Conservation (phyloP, 2,329 filamentous ascomycete species). For the Ophiosphaerella narmari region DNA sequence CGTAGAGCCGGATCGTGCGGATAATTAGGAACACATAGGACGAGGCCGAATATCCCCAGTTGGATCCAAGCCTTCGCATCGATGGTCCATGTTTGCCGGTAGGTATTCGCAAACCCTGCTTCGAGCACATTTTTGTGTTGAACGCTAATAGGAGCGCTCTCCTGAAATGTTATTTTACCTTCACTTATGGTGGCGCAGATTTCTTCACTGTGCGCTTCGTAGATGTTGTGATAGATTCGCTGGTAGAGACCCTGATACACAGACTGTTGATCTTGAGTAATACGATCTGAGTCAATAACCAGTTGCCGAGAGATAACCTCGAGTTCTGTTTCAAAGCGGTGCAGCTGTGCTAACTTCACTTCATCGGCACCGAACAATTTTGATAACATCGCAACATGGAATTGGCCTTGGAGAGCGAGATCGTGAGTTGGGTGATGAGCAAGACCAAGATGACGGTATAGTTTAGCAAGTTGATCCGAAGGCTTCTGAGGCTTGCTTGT, state of each 20-base stretch:
- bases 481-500: slow-evolving; percentile 12
- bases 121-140: slow-evolving; percentile 43
- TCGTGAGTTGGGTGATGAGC: slow-evolving; percentile 22
- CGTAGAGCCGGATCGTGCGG: slow-evolving; percentile 78
- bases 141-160: slow-evolving; percentile 14
- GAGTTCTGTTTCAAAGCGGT: slow-evolving; percentile 49
- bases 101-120: slow-evolving; percentile 18
- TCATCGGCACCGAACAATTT: slow-evolving; percentile 37
- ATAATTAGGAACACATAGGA: slow-evolving; percentile 83
- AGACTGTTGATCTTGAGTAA: slow-evolving; percentile 37
- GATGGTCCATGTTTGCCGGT: slow-evolving; percentile 1
- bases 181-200: slow-evolving; percentile 10
- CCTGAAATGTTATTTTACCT: slow-evolving; percentile 9
- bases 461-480: slow-evolving; percentile 25
- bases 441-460: slow-evolving; percentile 32
- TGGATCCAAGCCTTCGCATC: slow-evolving; percentile 69
- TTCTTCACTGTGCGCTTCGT: slow-evolving; percentile 24
- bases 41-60: slow-evolving; percentile 74
- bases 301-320: slow-evolving; percentile 44
- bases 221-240: slow-evolving; percentile 23
- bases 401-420: slow-evolving; percentile 32
- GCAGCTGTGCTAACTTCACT: slow-evolving; percentile 47
- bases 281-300: slow-evolving; percentile 36
- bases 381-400: slow-evolving; percentile 35
- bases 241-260: slow-evolving; percentile 37